Conservation (phyloP, 805 yeast species). For the Jamesozyma hellenica region DNA sequence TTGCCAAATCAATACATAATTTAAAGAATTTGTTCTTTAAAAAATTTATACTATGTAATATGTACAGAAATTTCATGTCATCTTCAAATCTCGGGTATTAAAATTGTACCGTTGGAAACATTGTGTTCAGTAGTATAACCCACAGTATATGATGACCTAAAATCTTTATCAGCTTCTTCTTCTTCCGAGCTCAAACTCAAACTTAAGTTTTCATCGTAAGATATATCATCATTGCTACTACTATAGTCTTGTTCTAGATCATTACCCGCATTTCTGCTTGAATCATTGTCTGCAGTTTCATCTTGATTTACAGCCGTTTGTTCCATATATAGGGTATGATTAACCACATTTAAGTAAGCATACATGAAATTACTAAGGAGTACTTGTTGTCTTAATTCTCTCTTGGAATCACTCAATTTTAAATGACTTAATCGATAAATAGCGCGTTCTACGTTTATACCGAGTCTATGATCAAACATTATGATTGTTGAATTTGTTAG, state of each 20-base stretch:
- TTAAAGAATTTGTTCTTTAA: too few relatives aligned
- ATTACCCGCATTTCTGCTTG: neutral
- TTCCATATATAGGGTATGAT: conserved; percentile 75
- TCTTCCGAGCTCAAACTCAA: neutral
- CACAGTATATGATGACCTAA: neutral
- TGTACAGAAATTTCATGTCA: too few relatives aligned
- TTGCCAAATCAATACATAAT: too few relatives aligned
- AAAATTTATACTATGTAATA: too few relatives aligned
- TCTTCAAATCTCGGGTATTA: conserved; percentile 15
- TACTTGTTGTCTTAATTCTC: conserved; percentile 88
- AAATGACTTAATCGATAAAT: conserved; percentile 86
- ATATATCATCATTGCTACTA: neutral
- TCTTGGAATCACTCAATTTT: conserved; percentile 85
- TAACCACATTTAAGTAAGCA: conserved; percentile 87
- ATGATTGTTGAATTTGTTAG: conserved; percentile 64
- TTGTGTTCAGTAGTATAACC: conserved; percentile 8
- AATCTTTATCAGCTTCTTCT: neutral
- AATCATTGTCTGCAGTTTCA: neutral
- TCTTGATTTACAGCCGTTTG: conserved; percentile 36
- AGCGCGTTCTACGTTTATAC: conserved; percentile 93
- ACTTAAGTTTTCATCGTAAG: neutral
- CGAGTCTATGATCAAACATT: conserved; percentile 79
- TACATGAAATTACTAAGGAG: conserved; percentile 93
- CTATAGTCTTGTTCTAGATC: neutral
- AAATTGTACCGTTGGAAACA: conserved; percentile 20